Conservation (phyloP, 345 rosid genomes). For the Punica granatum region DNA sequence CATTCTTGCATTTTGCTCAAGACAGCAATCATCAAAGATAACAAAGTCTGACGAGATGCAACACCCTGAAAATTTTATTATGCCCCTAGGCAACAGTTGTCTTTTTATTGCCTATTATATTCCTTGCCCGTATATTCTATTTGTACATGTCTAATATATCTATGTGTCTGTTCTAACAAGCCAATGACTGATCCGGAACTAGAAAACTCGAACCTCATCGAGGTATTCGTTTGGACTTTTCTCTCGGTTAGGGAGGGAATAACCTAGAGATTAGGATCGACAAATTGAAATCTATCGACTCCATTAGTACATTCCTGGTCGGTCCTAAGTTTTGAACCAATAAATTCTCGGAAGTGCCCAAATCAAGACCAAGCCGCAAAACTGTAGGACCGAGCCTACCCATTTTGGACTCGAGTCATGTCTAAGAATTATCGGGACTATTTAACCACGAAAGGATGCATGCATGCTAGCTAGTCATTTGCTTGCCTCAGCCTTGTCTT, state of each 20-base stretch:
- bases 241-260: background rate
- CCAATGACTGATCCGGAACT: background rate
- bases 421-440: background rate
- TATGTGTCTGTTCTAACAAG: background rate
- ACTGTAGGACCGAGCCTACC: background rate
- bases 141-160: background rate
- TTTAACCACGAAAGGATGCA: too few species aligned
- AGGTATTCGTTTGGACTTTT: background rate
- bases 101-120: constrained; percentile 14
- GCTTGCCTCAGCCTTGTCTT: too few species aligned
- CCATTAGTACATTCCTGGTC: too few species aligned
- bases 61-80: constrained; percentile 33
- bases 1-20: constrained; percentile 17
- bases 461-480: too few species aligned
- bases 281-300: too few species aligned
- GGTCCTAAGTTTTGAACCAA: too few species aligned
- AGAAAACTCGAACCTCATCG: background rate
- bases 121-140: constrained; percentile 12
- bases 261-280: background rate
- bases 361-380: background rate
- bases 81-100: constrained; percentile 26
- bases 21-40: constrained; percentile 24
- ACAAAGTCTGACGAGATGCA: constrained; percentile 30
- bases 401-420: background rate
- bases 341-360: background rate